A percentile compares a stretch with the other conserved stretches of the same genome.
These are phyloP conservation scores for Vitis rotundifolia DNA, from an alignment of 164 flowering plant genomes.

Conservation along the genomic window DNA sequence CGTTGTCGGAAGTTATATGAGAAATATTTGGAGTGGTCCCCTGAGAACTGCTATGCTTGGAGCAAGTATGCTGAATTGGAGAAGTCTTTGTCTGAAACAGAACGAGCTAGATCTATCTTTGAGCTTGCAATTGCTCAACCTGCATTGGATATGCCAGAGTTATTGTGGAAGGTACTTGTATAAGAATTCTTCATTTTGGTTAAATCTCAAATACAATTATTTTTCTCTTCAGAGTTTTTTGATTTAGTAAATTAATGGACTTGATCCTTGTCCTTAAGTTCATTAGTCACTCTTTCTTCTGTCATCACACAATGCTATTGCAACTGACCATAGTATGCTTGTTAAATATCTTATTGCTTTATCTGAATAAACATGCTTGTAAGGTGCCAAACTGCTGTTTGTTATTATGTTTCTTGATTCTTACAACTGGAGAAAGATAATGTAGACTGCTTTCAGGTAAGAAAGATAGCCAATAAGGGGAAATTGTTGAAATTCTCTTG, in stretches of 20 bases:
- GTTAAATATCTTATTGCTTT: not conserved
- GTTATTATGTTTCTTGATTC: too few relatives aligned
- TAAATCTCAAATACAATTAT: not conserved
- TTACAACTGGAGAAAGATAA: too few relatives aligned
- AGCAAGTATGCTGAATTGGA: constrained; percentile 91
- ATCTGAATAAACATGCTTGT: not conserved
- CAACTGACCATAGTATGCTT: not conserved
- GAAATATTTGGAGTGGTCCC: constrained; percentile 91
- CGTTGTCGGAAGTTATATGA: constrained; percentile 86
- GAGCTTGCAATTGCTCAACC: constrained; percentile 95
- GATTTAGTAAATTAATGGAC: not conserved
- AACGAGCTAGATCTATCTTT: constrained; percentile 81
- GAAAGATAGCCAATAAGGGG: too few relatives aligned
- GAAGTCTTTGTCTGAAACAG: constrained; percentile 74
- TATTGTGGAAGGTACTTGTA: constrained; percentile 82
- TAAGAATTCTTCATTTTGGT: constrained; percentile 1
- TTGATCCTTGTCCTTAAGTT: not conserved
- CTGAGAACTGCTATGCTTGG: constrained; percentile 98
- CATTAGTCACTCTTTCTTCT: not conserved
- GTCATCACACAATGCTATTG: not conserved
- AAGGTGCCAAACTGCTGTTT: too few relatives aligned
- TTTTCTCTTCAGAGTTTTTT: not conserved
- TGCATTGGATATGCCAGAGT: constrained; percentile 92
- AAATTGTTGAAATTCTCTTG: too few relatives aligned
- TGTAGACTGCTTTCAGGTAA: too few relatives aligned